Base-by-base conservation (phyloP, 208 protist species). In the Crithidia brevicula region DNA sequence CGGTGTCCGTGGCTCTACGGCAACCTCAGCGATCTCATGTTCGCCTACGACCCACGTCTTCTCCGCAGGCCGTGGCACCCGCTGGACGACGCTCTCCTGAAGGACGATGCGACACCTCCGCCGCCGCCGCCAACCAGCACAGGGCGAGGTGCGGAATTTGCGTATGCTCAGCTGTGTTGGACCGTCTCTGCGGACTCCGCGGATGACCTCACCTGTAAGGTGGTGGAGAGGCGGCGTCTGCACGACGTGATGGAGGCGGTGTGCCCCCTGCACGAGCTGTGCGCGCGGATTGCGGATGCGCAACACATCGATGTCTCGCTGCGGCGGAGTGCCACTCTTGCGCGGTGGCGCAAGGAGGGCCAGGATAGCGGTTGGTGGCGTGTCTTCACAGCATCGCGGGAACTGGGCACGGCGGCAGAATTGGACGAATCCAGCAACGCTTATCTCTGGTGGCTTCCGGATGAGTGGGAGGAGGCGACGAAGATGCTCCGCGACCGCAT, bases 231-330 rank as follows among this genome's bases (percentile, higher is more conserved):
- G 27, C 20, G 34, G 3, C 4, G 3, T 9, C 36, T 74, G 40
- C 10, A 40, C 22, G 20, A 40, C 30, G 11, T 74, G 27, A 45
- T 74, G 60, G 69, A 74, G 69, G 64, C 59, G 13, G 69, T 63
- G n/a, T 68, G 59, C 52, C 69, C 76, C 1, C 45, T 83, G 20
- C 68, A 79, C 46, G 71, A 77, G 51, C 57, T 79, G 9, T 84
- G 83, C 59, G 70, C 79, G 18, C 57, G 81, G 15, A 67, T 75
- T n/a, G 71, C 74, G 23, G 85, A 84, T 65, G 75, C 79, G 13
- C 61, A 53, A 2, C 57, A 76, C 30, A 77, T 86, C 22, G 85
- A 88, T 34, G 70, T 79, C 54, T 83, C 77, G 30, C 56, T 88
- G 43, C 56, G 46, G 31, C 72, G 85, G 22, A 82, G 50, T 16